These are phyloP conservation scores for Monascus purpureus DNA, from an alignment of 495 filamentous ascomycete genomes.

Conservation along the genomic window DNA sequence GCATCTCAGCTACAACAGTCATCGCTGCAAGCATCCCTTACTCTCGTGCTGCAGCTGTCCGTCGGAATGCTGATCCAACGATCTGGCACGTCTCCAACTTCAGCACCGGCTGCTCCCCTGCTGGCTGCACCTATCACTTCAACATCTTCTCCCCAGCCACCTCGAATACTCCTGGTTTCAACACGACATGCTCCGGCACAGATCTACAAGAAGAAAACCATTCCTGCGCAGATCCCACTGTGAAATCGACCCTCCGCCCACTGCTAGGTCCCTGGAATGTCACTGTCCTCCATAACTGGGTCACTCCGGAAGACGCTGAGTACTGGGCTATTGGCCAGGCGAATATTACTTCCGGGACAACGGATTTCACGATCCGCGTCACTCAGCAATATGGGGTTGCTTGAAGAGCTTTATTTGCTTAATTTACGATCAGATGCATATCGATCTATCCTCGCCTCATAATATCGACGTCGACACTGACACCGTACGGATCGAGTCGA, in stretches of 20 bases:
- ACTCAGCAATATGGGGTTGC: constrained; percentile 15
- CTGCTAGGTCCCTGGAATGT: constrained; percentile 14
- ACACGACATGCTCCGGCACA: constrained; percentile 25
- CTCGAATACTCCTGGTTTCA: constrained; percentile 24
- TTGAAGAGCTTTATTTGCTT: constrained; percentile 3
- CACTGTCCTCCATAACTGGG: constrained; percentile 21
- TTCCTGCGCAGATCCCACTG: constrained; percentile 13
- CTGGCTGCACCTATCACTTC: constrained; percentile 23
- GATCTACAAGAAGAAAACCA: constrained; percentile 9
- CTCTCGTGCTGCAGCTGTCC: constrained; percentile 4
- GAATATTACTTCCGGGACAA: constrained; percentile 9
- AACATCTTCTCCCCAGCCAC: constrained; percentile 16
- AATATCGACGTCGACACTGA: no score
- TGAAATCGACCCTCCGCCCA: constrained; percentile 1
- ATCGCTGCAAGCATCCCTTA: background rate
- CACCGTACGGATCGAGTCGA: no score
- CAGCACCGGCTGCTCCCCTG: constrained; percentile 19
- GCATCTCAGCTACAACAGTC: constrained; percentile 9
- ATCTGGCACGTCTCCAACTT: constrained; percentile 23
- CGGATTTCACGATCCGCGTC: constrained; percentile 11
- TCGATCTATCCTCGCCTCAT: no score
- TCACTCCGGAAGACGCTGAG: constrained; percentile 5
- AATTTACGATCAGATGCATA: no score
- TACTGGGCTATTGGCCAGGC: constrained; percentile 8
- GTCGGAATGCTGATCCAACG: constrained; percentile 6